These are phyloP conservation scores for Malus hybrid DNA, from an alignment of 331 rosid species.

Conservation along the genomic window DNA sequence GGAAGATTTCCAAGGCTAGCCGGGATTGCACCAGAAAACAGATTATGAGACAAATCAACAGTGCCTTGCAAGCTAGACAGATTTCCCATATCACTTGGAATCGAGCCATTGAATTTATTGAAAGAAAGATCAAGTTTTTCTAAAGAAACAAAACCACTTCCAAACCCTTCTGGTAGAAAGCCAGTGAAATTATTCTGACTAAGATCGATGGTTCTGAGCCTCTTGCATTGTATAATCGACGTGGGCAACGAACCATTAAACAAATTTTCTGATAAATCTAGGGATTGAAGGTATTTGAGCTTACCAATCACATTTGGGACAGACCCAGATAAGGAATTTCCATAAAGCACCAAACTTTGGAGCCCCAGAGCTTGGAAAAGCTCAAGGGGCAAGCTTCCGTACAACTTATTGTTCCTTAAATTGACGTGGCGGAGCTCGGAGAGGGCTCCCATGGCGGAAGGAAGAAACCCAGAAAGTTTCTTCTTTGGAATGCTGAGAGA, in stretches of 20 bases:
- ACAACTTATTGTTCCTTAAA: constrained; percentile 69
- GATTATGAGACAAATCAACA: constrained; percentile 88
- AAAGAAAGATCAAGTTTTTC: constrained; percentile 69
- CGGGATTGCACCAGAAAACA: constrained; percentile 74
- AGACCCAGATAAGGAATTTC: constrained; percentile 85
- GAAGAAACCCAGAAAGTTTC: constrained; percentile 75
- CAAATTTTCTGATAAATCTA: constrained; percentile 79
- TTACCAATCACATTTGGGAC: constrained; percentile 71
- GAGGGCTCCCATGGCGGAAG: constrained; percentile 66
- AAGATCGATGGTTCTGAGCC: constrained; percentile 62
- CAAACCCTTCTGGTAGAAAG: constrained; percentile 60
- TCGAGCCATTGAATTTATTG: constrained; percentile 69
- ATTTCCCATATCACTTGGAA: constrained; percentile 78
- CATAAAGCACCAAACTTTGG: constrained; percentile 91
- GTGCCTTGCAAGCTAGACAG: constrained; percentile 82
- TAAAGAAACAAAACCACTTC: constrained; percentile 46
- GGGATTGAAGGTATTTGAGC: constrained; percentile 70
- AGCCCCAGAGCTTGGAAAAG: constrained; percentile 71
- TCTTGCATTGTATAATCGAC: constrained; percentile 59
- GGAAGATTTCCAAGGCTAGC: constrained; percentile 83
- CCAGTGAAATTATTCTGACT: constrained; percentile 75
- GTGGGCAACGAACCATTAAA: constrained; percentile 71
- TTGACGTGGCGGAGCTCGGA: constrained; percentile 79
- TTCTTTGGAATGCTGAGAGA: constrained; percentile 76
- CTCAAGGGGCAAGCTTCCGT: constrained; percentile 59